Percentiles rank a stretch among this genome's conserved stretches.
Evolutionary conservation across 2,329 filamentous ascomycete species (phyloP).

Genomic region (Botryotinia narcissicola): DNA sequence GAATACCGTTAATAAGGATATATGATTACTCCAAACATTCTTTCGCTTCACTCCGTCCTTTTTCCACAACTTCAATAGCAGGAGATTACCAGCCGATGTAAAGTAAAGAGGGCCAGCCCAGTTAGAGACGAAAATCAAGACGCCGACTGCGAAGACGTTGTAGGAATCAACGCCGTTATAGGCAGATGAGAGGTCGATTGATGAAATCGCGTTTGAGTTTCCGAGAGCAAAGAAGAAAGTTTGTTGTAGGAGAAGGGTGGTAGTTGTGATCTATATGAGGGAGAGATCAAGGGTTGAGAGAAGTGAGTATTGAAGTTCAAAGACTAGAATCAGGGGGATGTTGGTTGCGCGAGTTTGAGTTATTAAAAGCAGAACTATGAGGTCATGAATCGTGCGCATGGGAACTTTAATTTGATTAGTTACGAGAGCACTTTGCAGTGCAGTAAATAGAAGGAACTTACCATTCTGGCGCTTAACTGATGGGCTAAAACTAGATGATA

Average conservation of each 20-base stretch:
- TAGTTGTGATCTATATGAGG: conserved; percentile 61
- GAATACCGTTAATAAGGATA: conserved; percentile 69
- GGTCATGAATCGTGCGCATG: conserved; percentile 57
- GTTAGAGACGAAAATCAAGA: conserved; percentile 83
- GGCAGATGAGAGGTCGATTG: conserved; percentile 88
- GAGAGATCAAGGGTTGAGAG: conserved; percentile 49
- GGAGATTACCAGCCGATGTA: conserved; percentile 62
- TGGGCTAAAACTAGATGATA: conserved; percentile 46
- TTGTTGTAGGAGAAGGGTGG: conserved; percentile 74
- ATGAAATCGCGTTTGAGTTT: conserved; percentile 91
- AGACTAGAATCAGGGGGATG: conserved; percentile 78
- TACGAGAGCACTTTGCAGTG: not conserved
- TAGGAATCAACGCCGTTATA: conserved; percentile 90
- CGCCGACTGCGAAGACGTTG: conserved; percentile 74
- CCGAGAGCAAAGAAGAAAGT: conserved; percentile 86
- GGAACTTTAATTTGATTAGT: conserved; percentile 29
- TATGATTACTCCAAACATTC: conserved; percentile 46
- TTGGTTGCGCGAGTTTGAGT: conserved; percentile 86
- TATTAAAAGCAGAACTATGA: conserved; percentile 75
- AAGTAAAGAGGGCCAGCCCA: conserved; percentile 93
- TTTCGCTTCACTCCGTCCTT: conserved; percentile 20
- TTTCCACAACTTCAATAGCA: conserved; percentile 47
- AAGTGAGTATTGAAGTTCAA: conserved; percentile 59
- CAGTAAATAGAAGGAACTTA: conserved; percentile 20
- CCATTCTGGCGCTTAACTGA: conserved; percentile 27